These are phyloP conservation scores for Closterium sp. DNA, from an alignment of 139 green algal species.

Conservation along the genomic window DNA sequence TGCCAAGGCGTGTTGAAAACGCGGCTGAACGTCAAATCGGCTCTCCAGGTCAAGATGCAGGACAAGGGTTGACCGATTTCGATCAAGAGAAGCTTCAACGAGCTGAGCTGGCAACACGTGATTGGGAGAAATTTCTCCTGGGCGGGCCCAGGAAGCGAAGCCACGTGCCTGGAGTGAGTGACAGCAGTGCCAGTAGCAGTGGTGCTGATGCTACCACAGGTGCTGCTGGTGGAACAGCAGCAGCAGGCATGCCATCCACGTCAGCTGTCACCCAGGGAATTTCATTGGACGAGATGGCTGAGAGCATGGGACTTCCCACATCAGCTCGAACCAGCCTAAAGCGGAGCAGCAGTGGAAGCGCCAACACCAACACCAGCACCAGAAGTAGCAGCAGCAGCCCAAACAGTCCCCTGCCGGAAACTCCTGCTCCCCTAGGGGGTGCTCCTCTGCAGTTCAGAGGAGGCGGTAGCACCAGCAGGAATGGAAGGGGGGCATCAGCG, in stretches of 20 bases:
- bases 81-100: neutral
- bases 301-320: neutral
- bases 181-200: neutral
- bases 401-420: neutral
- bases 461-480: neutral
- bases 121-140: constrained; percentile 28
- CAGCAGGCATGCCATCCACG: neutral
- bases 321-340: neutral
- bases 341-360: neutral
- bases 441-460: neutral
- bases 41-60: neutral
- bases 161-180: neutral
- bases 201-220: neutral
- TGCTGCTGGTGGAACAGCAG: neutral
- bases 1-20: neutral
- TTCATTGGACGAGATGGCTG: neutral
- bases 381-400: neutral
- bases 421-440: neutral
- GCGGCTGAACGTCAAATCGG: neutral
- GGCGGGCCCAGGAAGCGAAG: neutral
- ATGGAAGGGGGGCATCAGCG: neutral
- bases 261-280: neutral
- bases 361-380: neutral
- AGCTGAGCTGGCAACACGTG: constrained; percentile 13
- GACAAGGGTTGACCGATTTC: neutral